Evolutionary conservation across 1,284 basidiomycete species (phyloP).

Genomic region (Rhodotorula glutinis): DNA sequence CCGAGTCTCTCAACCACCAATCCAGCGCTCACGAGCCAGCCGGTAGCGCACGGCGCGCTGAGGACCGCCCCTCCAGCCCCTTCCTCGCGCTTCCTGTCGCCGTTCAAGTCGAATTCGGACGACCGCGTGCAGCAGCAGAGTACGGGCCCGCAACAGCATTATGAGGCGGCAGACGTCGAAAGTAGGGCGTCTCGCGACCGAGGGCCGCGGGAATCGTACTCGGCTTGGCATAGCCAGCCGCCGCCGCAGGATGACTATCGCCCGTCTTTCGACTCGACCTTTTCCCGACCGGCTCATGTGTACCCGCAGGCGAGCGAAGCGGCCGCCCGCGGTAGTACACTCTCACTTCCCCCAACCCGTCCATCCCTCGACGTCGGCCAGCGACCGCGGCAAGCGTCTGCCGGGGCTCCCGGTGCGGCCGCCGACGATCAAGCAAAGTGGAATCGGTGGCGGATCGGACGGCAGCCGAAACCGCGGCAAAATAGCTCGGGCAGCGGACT

Average conservation of each 20-base stretch:
- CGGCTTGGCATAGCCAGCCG: slow-evolving; percentile 1
- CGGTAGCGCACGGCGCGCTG: not conserved
- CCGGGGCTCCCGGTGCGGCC: not conserved
- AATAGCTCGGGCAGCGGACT: slow-evolving; percentile 14
- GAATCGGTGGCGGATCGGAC: slow-evolving; percentile 17
- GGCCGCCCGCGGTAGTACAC: slow-evolving; percentile 9
- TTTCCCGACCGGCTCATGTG: slow-evolving; percentile 7
- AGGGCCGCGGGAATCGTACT: not conserved
- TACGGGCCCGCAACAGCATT: not conserved
- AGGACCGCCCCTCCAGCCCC: not conserved
- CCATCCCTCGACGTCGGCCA: not conserved
- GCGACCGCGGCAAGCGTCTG: slow-evolving; percentile 12
- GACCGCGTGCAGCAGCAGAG: not conserved
- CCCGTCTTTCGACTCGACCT: not conserved
- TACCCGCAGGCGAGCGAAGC: not conserved
- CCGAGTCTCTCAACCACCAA: not conserved
- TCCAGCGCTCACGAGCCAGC: not conserved
- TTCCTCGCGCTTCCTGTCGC: slow-evolving; percentile 7
- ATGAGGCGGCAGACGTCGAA: no score
- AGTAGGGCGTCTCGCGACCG: not conserved
- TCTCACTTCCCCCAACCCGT: slow-evolving; percentile 6
- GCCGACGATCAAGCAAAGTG: slow-evolving; percentile 12
- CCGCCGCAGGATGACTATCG: not conserved
- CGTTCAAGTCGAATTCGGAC: not conserved
- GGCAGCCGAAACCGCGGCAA: slow-evolving; percentile 3